Evolutionary conservation across 2,329 filamentous ascomycete genomes (phyloP).

Genomic region (Venturia nashicola): DNA sequence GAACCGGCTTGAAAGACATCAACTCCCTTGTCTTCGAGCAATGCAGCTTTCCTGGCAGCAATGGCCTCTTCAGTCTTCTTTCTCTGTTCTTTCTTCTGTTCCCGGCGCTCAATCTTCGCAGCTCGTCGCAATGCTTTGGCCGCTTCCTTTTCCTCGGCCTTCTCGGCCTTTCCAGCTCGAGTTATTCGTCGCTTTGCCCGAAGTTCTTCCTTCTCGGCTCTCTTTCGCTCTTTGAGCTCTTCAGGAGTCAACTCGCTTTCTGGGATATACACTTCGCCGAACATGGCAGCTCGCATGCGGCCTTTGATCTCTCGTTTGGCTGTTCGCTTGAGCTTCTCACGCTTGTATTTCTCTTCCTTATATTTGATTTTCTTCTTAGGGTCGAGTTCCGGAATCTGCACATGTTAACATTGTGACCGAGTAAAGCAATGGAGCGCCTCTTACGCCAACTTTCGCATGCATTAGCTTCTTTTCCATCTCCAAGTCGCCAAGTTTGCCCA

Average conservation of each 20-base stretch:
- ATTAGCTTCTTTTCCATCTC: conserved; percentile 5
- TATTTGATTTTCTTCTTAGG: conserved; percentile 6
- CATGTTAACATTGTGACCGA: not conserved
- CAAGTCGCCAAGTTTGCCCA: not conserved
- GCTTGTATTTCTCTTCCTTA: conserved; percentile 10
- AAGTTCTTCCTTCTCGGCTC: not conserved
- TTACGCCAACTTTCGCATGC: not conserved
- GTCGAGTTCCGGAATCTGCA: conserved; percentile 1
- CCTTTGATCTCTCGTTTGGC: conserved; percentile 8
- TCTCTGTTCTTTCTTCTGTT: not conserved
- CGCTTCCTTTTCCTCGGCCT: not conserved
- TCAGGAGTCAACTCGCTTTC: not conserved
- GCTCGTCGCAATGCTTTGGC: conserved; percentile 4
- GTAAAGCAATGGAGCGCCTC: not conserved
- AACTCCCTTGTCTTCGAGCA: not conserved
- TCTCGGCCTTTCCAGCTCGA: not conserved
- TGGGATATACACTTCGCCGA: conserved; percentile 2
- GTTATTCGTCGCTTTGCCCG: not conserved
- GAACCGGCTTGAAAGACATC: conserved; percentile 1
- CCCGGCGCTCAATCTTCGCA: conserved; percentile 1
- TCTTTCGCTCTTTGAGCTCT: not conserved
- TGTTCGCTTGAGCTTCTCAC: conserved; percentile 7
- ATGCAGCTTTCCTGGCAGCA: not conserved
- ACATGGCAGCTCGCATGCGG: not conserved
- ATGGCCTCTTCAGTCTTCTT: not conserved